Conservation (phyloP, 148 eudicot genomes). For the Simmondsia chinensis region DNA sequence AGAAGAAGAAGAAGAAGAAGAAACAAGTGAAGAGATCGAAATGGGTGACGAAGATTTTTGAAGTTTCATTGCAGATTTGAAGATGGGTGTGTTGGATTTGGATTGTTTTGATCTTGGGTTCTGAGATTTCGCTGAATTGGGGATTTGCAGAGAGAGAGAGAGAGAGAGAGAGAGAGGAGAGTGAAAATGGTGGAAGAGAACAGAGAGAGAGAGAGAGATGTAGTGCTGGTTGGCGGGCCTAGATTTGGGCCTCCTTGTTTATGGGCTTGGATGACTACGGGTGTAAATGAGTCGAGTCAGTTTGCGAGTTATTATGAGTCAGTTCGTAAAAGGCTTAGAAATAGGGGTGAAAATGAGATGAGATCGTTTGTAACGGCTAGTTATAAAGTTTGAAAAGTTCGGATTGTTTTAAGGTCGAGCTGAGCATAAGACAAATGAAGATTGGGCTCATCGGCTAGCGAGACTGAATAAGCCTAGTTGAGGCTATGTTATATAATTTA, state of each 20-base stretch:
- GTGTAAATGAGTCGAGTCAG: too few relatives aligned
- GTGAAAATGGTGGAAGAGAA: too few relatives aligned
- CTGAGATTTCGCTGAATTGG: background rate
- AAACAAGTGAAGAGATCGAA: background rate
- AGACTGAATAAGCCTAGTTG: too few relatives aligned
- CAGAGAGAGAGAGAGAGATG: background rate
- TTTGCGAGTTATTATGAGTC: too few relatives aligned
- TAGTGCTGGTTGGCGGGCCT: background rate
- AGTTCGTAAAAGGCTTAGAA: too few relatives aligned
- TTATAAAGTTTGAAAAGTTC: too few relatives aligned
- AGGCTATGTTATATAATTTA: too few relatives aligned
- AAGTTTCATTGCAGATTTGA: background rate
- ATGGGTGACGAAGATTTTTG: background rate
- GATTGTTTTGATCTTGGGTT: background rate
- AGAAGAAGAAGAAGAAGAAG: constrained; percentile 11
- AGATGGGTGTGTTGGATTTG: background rate
- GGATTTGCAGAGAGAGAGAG: constrained; percentile 4
- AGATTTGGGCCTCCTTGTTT: constrained; percentile 4
- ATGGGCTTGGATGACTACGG: background rate
- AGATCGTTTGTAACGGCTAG: too few relatives aligned
- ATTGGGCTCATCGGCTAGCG: too few relatives aligned
- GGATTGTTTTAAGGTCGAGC: too few relatives aligned
- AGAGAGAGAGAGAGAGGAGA: background rate
- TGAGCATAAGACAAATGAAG: too few relatives aligned
- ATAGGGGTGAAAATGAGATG: too few relatives aligned